phyloP scores from a whole-genome alignment of 208 protist species.

The Entamoeba nuttalli region DNA sequence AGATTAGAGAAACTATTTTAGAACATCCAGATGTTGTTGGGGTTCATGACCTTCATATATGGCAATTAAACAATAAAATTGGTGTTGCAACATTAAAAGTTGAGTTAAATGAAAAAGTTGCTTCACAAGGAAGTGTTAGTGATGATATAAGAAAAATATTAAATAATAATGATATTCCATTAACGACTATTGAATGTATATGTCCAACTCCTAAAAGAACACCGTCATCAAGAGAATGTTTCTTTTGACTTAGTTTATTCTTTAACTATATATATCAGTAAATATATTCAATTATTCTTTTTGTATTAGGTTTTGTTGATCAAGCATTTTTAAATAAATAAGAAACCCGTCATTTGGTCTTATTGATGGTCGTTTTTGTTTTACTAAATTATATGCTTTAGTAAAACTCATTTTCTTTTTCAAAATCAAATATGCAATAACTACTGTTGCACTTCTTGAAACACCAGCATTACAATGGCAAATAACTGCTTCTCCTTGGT shows the following conservation, averaged over 20 bases:
- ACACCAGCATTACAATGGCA: not conserved
- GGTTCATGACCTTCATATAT: slow-evolving; percentile 49
- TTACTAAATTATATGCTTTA: not conserved
- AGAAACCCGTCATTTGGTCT: not conserved
- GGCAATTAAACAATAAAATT: slow-evolving; percentile 40
- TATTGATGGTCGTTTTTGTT: not conserved
- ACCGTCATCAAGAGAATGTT: too few relatives aligned
- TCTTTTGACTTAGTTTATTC: too few relatives aligned
- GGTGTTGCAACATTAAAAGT: slow-evolving; percentile 39
- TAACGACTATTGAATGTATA: too few relatives aligned
- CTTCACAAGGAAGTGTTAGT: too few relatives aligned
- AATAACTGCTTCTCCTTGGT: not conserved
- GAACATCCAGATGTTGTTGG: slow-evolving; percentile 26
- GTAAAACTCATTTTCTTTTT: not conserved
- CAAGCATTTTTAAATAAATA: too few relatives aligned
- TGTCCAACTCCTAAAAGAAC: too few relatives aligned
- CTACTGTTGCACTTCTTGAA: not conserved
- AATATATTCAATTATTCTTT: too few relatives aligned
- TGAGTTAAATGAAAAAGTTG: not conserved
- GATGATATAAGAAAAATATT: too few relatives aligned
- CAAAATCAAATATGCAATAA: not conserved
- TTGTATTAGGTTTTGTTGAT: too few relatives aligned
- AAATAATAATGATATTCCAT: too few relatives aligned
- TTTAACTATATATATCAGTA: too few relatives aligned
- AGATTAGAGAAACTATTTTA: slow-evolving; percentile 21